These are phyloP conservation scores for Annulohypoxylon stygium DNA, from an alignment of 495 filamentous ascomycete species.

Conservation along the genomic window DNA sequence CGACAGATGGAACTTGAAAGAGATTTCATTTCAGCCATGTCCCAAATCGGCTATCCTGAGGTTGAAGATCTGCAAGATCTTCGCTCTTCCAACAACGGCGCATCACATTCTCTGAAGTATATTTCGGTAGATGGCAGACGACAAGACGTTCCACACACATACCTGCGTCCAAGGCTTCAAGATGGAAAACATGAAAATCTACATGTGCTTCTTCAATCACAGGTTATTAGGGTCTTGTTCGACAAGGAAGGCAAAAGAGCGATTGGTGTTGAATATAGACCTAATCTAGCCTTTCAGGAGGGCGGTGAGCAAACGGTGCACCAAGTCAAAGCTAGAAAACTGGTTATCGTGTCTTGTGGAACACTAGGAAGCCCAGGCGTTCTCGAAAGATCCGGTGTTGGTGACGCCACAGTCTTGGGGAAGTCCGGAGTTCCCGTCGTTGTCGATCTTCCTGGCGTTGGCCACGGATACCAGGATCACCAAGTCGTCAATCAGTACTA, in stretches of 20 bases:
- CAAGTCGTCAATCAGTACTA: neutral
- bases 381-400: constrained; percentile 1
- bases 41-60: neutral
- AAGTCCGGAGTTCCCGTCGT: neutral
- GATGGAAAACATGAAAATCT: neutral
- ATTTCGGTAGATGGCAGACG: neutral
- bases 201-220: neutral
- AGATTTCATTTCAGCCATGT: neutral
- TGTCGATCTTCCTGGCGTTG: neutral
- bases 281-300: no score
- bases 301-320: no score
- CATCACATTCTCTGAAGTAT: neutral
- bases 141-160: neutral
- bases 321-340: neutral
- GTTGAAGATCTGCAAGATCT: no score
- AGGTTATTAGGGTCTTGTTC: neutral
- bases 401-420: neutral
- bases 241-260: neutral
- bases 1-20: no score
- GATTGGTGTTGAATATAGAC: neutral
- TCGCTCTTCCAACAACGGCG: neutral
- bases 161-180: no score
- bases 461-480: neutral
- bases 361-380: neutral
- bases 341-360: neutral